These are phyloP conservation scores for Cunninghamia lanceolata DNA, from an alignment of 75 land plant species.

Conservation along the genomic window DNA sequence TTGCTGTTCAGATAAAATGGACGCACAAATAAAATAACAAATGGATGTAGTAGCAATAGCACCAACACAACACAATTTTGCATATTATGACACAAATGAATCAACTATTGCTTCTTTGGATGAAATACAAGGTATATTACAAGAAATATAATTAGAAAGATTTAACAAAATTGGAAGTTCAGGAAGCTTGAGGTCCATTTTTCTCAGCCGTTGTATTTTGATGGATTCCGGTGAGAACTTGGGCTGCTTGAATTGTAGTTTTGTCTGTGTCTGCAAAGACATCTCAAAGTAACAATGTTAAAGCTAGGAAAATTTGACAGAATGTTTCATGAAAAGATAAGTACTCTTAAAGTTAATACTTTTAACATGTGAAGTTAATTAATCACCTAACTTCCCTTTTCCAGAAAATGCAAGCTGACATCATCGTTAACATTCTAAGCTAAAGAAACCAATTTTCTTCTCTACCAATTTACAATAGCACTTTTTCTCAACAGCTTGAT, in stretches of 20 bases:
- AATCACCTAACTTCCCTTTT: neutral
- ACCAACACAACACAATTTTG: constrained; percentile 2
- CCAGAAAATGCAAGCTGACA: neutral
- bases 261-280: neutral
- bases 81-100: constrained; percentile 4
- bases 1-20: neutral
- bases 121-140: neutral
- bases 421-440: neutral
- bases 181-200: neutral
- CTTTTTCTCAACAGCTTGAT: neutral
- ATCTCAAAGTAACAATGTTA: neutral
- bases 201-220: neutral
- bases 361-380: neutral
- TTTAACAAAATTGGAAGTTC: neutral
- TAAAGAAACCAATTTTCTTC: neutral
- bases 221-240: constrained; percentile 4
- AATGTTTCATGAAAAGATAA: neutral
- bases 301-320: neutral
- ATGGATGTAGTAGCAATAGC: neutral
- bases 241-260: constrained; percentile 2
- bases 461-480: neutral
- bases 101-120: neutral
- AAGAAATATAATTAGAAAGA: neutral
- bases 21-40: neutral
- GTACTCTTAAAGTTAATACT: neutral